Conservation (phyloP, 2,329 filamentous ascomycete species). For the Chrysoporthe cubensis region DNA sequence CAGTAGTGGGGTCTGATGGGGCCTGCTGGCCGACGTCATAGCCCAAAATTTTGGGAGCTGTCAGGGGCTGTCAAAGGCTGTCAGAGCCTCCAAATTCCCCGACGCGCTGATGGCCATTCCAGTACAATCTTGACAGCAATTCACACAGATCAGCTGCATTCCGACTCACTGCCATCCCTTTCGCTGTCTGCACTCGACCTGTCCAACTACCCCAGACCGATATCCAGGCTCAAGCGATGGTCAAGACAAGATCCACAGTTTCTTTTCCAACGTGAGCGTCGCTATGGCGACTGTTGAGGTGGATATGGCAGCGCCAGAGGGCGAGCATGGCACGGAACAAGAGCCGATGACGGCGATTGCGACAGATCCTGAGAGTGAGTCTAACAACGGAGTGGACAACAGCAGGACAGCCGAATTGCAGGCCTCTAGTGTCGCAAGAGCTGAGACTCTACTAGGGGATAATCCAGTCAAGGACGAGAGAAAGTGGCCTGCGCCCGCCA, state of each 20-base stretch:
- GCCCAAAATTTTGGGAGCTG: background rate
- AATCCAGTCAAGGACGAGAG: conserved; percentile 4
- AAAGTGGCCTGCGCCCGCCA: background rate
- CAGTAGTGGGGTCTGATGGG: background rate
- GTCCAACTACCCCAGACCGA: background rate
- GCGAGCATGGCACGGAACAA: background rate
- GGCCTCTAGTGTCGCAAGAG: background rate
- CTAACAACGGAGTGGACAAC: background rate
- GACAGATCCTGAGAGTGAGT: background rate
- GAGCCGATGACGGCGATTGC: conserved; percentile 1
- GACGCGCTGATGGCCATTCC: background rate
- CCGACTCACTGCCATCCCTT: conserved; percentile 2
- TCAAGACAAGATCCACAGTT: background rate
- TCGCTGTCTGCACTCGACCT: background rate
- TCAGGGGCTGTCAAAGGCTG: background rate
- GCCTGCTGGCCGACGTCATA: conserved; percentile 15
- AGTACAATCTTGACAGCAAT: background rate
- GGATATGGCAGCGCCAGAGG: conserved; percentile 13
- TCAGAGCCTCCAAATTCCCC: conserved; percentile 12
- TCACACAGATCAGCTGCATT: background rate
- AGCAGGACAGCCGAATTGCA: conserved; percentile 1
- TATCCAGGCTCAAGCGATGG: background rate
- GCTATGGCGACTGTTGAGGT: conserved; percentile 25
- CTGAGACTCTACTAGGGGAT: background rate
- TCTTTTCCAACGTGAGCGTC: background rate